Percentiles rank a stretch among this genome's conserved stretches.
Evolutionary conservation across 768 basidiomycete species (phyloP).

Genomic region (Mycena galericulata): DNA sequence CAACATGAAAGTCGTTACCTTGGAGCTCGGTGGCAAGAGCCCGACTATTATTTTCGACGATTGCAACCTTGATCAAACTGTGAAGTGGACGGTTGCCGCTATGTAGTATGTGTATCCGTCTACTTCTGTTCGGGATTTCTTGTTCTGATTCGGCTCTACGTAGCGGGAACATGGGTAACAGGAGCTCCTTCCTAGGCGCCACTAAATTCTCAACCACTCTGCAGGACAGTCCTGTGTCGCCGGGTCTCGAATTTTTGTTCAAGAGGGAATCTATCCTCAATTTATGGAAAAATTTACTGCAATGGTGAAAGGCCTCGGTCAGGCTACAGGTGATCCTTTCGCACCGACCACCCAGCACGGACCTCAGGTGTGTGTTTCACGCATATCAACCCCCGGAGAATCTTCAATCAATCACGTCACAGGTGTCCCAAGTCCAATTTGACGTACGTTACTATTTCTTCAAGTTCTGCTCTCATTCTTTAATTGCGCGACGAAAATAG

Average conservation of each 20-base stretch:
- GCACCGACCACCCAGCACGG: slow-evolving; percentile 70
- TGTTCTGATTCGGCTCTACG: slow-evolving; percentile 8
- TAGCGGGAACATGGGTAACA: slow-evolving; percentile 32
- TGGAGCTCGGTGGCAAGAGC: slow-evolving; percentile 86
- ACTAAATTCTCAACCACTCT: slow-evolving; percentile 10
- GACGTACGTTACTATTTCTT: slow-evolving; percentile 60
- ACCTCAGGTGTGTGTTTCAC: slow-evolving; percentile 50
- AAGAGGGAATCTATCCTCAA: slow-evolving; percentile 80
- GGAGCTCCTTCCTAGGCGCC: background rate
- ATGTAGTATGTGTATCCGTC: slow-evolving; percentile 68
- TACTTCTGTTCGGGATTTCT: background rate
- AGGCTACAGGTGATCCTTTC: slow-evolving; percentile 78
- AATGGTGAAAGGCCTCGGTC: slow-evolving; percentile 62
- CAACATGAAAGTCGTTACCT: slow-evolving; percentile 87
- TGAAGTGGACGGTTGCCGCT: slow-evolving; percentile 78
- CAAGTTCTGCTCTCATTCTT: background rate
- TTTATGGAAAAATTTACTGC: slow-evolving; percentile 74
- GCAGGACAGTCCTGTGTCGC: slow-evolving; percentile 86
- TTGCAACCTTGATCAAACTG: slow-evolving; percentile 77
- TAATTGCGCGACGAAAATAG: slow-evolving; percentile 43
- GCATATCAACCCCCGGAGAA: background rate
- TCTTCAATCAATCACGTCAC: slow-evolving; percentile 31
- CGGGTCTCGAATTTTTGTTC: slow-evolving; percentile 87
- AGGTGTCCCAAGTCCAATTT: slow-evolving; percentile 81
- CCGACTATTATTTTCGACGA: slow-evolving; percentile 81